phyloP scores from a whole-genome alignment of 106 monocot genomes.

The Amphibolis antarctica region DNA sequence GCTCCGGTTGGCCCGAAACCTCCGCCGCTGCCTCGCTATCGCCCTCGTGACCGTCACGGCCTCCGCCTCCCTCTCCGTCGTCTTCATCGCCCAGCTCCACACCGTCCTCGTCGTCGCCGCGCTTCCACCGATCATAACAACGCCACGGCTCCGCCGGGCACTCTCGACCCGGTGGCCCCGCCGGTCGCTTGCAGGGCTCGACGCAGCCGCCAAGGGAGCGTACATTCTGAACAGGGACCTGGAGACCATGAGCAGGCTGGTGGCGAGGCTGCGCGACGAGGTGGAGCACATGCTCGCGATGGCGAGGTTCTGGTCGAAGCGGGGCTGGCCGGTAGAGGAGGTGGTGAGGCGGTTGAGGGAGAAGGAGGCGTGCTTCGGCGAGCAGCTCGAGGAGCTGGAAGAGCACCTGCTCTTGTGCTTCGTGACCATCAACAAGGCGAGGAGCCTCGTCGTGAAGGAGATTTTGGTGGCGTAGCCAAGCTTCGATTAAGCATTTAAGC shows the following conservation, averaged over 20 bases:
- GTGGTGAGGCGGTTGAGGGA: constrained; percentile 39
- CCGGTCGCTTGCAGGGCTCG: constrained; percentile 33
- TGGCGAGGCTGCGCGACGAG: constrained; percentile 43
- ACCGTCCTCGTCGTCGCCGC: constrained; percentile 23
- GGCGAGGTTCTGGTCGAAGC: constrained; percentile 28
- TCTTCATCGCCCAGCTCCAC: constrained; percentile 32
- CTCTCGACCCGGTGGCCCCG: constrained; percentile 10
- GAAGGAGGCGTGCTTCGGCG: constrained; percentile 32
- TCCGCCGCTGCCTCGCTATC: constrained; percentile 26
- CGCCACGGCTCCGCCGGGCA: not conserved
- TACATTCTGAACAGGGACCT: constrained; percentile 59
- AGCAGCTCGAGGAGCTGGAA: constrained; percentile 65
- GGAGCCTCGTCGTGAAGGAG: constrained; percentile 51
- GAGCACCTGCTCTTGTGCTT: constrained; percentile 70
- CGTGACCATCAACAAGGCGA: constrained; percentile 61
- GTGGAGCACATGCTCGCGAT: constrained; percentile 39
- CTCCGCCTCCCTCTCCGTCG: constrained; percentile 21
- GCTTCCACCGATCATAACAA: too few relatives aligned
- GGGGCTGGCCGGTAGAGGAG: constrained; percentile 21
- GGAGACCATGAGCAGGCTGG: constrained; percentile 60
- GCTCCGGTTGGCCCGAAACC: constrained; percentile 15
- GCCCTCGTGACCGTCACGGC: constrained; percentile 23
- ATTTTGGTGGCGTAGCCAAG: constrained; percentile 7
- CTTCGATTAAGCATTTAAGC: too few relatives aligned
- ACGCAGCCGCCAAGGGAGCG: constrained; percentile 46